Percentiles rank a stretch among this genome's conserved stretches.
phyloP scores from a whole-genome alignment of 805 yeast species.

The Starmerella vitae region DNA sequence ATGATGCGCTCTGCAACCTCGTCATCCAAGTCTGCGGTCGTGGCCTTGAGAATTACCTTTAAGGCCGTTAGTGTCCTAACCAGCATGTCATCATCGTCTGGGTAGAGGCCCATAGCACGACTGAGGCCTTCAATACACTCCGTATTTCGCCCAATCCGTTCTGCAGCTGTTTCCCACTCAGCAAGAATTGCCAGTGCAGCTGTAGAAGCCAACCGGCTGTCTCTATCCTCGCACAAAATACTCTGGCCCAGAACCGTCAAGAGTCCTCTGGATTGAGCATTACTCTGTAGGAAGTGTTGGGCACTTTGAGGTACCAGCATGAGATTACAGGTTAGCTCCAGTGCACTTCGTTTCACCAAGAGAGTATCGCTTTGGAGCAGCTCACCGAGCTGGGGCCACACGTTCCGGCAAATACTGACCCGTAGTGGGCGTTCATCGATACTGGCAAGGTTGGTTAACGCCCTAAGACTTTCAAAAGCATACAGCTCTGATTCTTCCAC shows the following conservation, averaged over 20 bases:
- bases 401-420: constrained; percentile 29
- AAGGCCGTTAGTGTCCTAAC: constrained; percentile 24
- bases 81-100: constrained; percentile 21
- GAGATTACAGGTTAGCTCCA: constrained; percentile 54
- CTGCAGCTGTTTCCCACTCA: constrained; percentile 28
- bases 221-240: constrained; percentile 24
- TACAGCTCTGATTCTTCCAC: constrained; percentile 25
- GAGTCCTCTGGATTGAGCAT: constrained; percentile 23
- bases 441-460: constrained; percentile 56
- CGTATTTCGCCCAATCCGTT: constrained; percentile 21
- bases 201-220: constrained; percentile 28
- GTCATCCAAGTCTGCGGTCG: constrained; percentile 17
- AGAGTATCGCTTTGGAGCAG: constrained; percentile 35
- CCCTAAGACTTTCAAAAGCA: constrained; percentile 43
- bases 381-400: constrained; percentile 37
- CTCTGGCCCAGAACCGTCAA: constrained; percentile 24
- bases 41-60: constrained; percentile 16
- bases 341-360: constrained; percentile 42
- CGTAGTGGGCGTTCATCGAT: constrained; percentile 31
- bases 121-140: constrained; percentile 21
- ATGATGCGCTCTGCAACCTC: constrained; percentile 21
- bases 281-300: constrained; percentile 27
- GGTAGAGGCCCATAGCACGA: constrained; percentile 16
- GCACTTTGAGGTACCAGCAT: constrained; percentile 31
- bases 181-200: constrained; percentile 31